Percentiles rank a stretch among this genome's conserved stretches.
Evolutionary conservation across 2,329 filamentous ascomycete species (phyloP).

Genomic region (Alternaria sp.): DNA sequence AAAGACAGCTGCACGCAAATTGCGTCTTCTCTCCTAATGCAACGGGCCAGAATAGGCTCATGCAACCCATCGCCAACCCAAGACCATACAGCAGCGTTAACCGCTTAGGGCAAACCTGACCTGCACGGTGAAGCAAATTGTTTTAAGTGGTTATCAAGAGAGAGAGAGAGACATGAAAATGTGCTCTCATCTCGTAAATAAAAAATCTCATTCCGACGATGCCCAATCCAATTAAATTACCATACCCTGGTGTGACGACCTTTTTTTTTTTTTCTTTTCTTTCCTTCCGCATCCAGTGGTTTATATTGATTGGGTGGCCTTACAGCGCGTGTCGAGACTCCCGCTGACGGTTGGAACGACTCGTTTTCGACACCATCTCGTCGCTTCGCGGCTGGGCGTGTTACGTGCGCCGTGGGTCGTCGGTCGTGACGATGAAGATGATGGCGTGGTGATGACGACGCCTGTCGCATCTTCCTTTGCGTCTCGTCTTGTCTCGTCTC

Average conservation of each 20-base stretch:
- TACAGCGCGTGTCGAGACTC: neutral
- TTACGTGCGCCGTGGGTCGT: neutral
- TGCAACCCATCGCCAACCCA: constrained; percentile 1
- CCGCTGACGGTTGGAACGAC: neutral
- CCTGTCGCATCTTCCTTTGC: constrained; percentile 3
- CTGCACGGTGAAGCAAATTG: neutral
- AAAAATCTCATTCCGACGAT: too few species aligned
- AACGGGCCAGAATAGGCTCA: constrained; percentile 3
- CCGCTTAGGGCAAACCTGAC: neutral
- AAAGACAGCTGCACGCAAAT: constrained; percentile 7
- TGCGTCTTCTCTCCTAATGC: neutral
- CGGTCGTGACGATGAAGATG: neutral
- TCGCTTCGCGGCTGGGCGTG: neutral
- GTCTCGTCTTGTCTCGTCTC: neutral
- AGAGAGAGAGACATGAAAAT: neutral
- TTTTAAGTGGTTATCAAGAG: too few species aligned
- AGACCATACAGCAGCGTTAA: too few species aligned
- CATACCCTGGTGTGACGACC: too few species aligned
- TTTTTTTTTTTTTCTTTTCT: too few species aligned
- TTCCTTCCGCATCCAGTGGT: neutral
- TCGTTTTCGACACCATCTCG: neutral
- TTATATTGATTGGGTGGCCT: constrained; percentile 3
- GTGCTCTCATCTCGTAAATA: too few species aligned
- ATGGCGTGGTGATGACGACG: neutral
- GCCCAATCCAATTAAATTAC: too few species aligned